Evolutionary conservation across 371 early-diverging fungal genomes (phyloP), one percentile per base, ranked within the genome.

Genomic region (Mortierella sp.): DNA sequence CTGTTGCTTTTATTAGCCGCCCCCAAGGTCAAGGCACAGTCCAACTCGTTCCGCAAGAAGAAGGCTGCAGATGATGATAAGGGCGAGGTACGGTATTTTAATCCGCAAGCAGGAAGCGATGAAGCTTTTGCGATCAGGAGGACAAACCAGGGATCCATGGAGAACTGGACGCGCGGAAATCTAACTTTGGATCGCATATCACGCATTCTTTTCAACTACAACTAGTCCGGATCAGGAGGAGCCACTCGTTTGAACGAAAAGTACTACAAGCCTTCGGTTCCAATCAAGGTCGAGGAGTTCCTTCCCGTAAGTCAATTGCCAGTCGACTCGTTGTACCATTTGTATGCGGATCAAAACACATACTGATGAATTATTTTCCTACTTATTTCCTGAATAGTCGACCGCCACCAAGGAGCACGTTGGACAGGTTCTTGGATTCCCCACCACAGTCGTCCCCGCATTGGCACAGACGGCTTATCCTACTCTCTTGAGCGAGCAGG

Each of bases 201-300:
- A 53, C 14, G 24, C 31, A 40, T n/a, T 29, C n/a, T 37, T 29
- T 47, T 61, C 34, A 41, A 43, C 40, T n/a, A 58, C 58, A 44
- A 16, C 22, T 79, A 85, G 79, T 71, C 76, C 31, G 85, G 68
- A 68, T 55, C 73, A 4, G 75, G 73, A 58, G 79, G 76, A n/a
- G 77, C 77, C 37, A 72, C 77, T 68, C 85, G 85, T 39, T 67
- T 80, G 77, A 86, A 86, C 64, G 86, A 85, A 8, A 79, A 78
- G 69, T 85, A 85, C 52, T 86, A 86, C 73, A 86, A 79, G 64
- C 71, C 85, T 14, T 65, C 81, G 29, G 66, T 71, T n/a, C 85
- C 81, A 14, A 77, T 86, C 71, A 78, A 74, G 61, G 74, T 86
- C 64, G 76, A 86, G 44, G 85, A 84, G 58, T 85, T 86, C 66